phyloP scores from a whole-genome alignment of 2,329 filamentous ascomycete genomes.

The Penicillium brasilianum region DNA sequence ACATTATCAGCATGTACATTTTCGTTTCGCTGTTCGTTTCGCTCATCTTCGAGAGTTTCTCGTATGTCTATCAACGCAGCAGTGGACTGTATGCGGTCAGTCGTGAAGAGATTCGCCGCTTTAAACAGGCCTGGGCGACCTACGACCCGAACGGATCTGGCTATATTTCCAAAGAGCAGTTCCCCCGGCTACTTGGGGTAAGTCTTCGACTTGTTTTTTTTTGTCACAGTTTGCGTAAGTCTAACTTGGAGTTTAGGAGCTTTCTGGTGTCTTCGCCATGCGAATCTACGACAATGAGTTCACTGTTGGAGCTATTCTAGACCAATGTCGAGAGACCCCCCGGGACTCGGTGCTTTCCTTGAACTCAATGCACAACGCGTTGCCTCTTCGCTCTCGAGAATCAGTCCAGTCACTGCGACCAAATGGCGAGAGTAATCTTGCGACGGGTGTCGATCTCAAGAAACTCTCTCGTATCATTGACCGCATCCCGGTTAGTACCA shows the following conservation, averaged over 20 bases:
- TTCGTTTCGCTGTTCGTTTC: slow-evolving; percentile 98
- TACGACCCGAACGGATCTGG: slow-evolving; percentile 91
- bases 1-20: slow-evolving; percentile 99
- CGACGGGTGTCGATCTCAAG: slow-evolving; percentile 70
- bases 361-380: slow-evolving; percentile 14
- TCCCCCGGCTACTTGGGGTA: slow-evolving; percentile 83
- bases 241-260: slow-evolving; percentile 57
- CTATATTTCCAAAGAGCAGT: slow-evolving; percentile 86
- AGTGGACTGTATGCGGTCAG: slow-evolving; percentile 90
- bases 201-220: slow-evolving; percentile 31
- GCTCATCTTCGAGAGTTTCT: slow-evolving; percentile 98
- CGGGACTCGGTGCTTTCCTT: slow-evolving; percentile 48
- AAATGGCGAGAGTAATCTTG: slow-evolving; percentile 34
- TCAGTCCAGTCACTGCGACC: slow-evolving; percentile 6
- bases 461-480: slow-evolving; percentile 75
- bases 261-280: slow-evolving; percentile 97
- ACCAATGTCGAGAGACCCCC: slow-evolving; percentile 71
- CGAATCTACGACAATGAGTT: slow-evolving; percentile 92
- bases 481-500: slow-evolving; percentile 73
- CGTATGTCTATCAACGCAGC: slow-evolving; percentile 96
- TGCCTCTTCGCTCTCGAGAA: slow-evolving; percentile 7
- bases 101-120: slow-evolving; percentile 90
- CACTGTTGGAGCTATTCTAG: slow-evolving; percentile 83
- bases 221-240: background rate
- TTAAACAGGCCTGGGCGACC: slow-evolving; percentile 98